phyloP scores from a whole-genome alignment of 2,329 filamentous ascomycete genomes.

The Alternaria sp. region DNA sequence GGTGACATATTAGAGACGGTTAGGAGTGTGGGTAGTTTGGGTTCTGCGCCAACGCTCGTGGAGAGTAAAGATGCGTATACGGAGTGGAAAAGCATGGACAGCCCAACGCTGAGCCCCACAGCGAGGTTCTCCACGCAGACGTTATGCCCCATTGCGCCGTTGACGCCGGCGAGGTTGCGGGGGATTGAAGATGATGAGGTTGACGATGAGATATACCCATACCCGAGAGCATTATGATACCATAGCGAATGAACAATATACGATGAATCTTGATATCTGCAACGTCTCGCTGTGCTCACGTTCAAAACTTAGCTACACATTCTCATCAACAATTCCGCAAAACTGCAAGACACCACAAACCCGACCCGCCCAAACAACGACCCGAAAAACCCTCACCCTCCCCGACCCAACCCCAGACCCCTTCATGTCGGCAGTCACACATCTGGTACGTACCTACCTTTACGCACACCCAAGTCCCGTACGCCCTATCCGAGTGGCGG shows the following conservation, averaged over 20 bases:
- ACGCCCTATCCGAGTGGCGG: neutral
- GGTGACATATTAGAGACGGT: slow-evolving; percentile 42
- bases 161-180: slow-evolving; percentile 35
- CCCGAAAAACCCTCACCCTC: neutral
- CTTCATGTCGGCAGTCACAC: slow-evolving; percentile 5
- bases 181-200: slow-evolving; percentile 30
- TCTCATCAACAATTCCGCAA: neutral
- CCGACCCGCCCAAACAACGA: neutral
- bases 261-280: neutral
- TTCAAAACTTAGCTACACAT: neutral
- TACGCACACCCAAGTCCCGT: neutral
- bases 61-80: slow-evolving; percentile 30
- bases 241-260: slow-evolving; percentile 11
- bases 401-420: neutral
- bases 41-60: slow-evolving; percentile 42
- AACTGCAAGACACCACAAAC: neutral
- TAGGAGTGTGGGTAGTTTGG: slow-evolving; percentile 39
- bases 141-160: slow-evolving; percentile 37
- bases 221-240: slow-evolving; percentile 17
- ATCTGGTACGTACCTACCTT: neutral
- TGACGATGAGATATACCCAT: slow-evolving; percentile 37
- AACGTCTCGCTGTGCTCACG: neutral
- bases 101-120: slow-evolving; percentile 30
- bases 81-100: slow-evolving; percentile 32
- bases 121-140: slow-evolving; percentile 34